Evolutionary conservation across 768 basidiomycete species (phyloP), one percentile per base, ranked within the genome.

Genomic region (Mycena capillaripes): DNA sequence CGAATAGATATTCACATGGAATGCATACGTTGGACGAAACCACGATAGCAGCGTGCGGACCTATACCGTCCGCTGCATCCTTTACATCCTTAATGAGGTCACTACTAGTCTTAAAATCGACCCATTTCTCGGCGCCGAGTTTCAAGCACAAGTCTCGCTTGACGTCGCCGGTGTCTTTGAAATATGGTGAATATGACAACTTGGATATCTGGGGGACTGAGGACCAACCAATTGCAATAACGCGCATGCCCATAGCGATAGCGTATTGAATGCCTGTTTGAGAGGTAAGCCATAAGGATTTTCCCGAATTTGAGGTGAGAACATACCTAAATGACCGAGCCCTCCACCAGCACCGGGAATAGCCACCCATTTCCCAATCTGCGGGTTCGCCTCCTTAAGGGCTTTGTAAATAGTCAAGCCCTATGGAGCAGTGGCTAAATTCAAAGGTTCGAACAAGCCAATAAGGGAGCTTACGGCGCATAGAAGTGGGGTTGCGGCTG

Each of bases 331-430:
- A 82, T 95, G 93, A 3, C 95, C 95, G 27, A 95, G 89, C 25
- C 94, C 94, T 21, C 92, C 92, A 0, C 92, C 93, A 2, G 92
- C 93, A 32, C 93, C 93, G 11, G 91, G 87, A 64, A 95, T 86
- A n/a, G 89, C 88, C 44, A 94, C 83, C 89, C 89, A 93, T 56
- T 96, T 85, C 8, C 95, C 95, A 29, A 90, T 85, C 29, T 80
- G 84, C 4, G 89, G 80, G 32, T 85, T 84, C 8, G 89, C 83
- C 73, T 91, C 84, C 80, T 95, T 95, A 72, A 97, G 81, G 0
- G 92, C 96, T 76, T 92, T 92, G 81, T 93, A 96, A 11, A 93
- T 91, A 1, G 95, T 96, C 34, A 97, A 80, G 6, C 93, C 93
- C 91, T 92, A 46, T 10, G 66, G 8, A 50, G 2, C 38, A 38